phyloP scores from a whole-genome alignment of 2,329 filamentous ascomycete genomes.

The Curvularia eragrostidis region DNA sequence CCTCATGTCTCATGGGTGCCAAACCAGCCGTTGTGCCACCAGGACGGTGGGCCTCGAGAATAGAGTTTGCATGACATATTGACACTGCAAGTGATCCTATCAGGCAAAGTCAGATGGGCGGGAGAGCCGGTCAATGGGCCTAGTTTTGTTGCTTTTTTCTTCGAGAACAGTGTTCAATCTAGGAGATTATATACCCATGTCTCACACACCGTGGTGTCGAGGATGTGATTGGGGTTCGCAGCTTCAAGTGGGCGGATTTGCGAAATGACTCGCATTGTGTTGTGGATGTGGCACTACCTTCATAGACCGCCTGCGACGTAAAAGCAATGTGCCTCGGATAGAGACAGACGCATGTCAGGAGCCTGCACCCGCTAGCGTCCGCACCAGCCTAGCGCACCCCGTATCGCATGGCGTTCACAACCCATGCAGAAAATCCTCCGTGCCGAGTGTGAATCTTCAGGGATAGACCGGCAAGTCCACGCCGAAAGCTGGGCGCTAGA shows the following conservation, averaged over 20 bases:
- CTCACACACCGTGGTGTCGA: neutral
- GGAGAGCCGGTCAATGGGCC: neutral
- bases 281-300: neutral
- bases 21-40: neutral
- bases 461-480: neutral
- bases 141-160: neutral
- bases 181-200: neutral
- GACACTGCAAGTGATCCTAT: neutral
- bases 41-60: neutral
- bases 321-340: slow-evolving; percentile 1
- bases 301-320: neutral
- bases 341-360: slow-evolving; percentile 1
- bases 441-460: neutral
- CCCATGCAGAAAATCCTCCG: slow-evolving; percentile 9
- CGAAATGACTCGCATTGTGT: neutral
- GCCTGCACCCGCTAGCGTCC: slow-evolving; percentile 1
- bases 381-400: slow-evolving; percentile 7
- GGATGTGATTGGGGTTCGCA: neutral
- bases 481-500: neutral
- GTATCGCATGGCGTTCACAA: neutral
- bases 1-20: neutral
- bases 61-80: slow-evolving; percentile 1
- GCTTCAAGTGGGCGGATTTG: neutral
- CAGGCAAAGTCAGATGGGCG: neutral
- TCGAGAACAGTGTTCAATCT: neutral